Evolutionary conservation across 2,329 filamentous ascomycete genomes (phyloP).

Genomic region (Fusarium sp.): DNA sequence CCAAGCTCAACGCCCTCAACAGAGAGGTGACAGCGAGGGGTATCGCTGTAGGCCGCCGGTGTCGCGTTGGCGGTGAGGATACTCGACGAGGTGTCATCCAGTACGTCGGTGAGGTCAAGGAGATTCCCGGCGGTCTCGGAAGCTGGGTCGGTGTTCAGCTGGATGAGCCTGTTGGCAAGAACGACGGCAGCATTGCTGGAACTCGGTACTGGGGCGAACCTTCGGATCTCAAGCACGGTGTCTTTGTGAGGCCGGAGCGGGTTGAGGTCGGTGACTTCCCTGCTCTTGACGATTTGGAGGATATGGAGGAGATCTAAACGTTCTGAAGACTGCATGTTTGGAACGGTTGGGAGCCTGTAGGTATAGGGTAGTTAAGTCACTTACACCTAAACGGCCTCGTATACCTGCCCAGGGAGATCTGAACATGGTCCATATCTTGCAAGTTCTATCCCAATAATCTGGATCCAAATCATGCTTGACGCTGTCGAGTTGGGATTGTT

Average conservation of each 20-base stretch:
- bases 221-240: slow-evolving; percentile 75
- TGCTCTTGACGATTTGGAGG: slow-evolving; percentile 77
- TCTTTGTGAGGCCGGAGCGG: slow-evolving; percentile 82
- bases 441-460: neutral
- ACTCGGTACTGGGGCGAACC: slow-evolving; percentile 76
- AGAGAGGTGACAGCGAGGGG: slow-evolving; percentile 77
- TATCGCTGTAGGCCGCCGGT: slow-evolving; percentile 71
- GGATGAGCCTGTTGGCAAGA: slow-evolving; percentile 85
- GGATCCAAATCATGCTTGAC: neutral
- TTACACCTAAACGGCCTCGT: neutral
- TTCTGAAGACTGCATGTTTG: neutral
- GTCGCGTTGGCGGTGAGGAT: slow-evolving; percentile 75
- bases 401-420: neutral
- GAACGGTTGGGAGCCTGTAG: neutral
- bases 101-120: slow-evolving; percentile 79
- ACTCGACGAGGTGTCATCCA: slow-evolving; percentile 74
- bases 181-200: slow-evolving; percentile 77
- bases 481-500: neutral
- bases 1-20: slow-evolving; percentile 75
- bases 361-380: neutral
- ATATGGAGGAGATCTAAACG: slow-evolving; percentile 76
- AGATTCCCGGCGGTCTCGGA: slow-evolving; percentile 74
- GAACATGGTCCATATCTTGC: neutral
- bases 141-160: slow-evolving; percentile 80
- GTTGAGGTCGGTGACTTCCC: slow-evolving; percentile 81